These are phyloP conservation scores for Calonectria montana DNA, from an alignment of 2,329 filamentous ascomycete genomes.

Conservation along the genomic window DNA sequence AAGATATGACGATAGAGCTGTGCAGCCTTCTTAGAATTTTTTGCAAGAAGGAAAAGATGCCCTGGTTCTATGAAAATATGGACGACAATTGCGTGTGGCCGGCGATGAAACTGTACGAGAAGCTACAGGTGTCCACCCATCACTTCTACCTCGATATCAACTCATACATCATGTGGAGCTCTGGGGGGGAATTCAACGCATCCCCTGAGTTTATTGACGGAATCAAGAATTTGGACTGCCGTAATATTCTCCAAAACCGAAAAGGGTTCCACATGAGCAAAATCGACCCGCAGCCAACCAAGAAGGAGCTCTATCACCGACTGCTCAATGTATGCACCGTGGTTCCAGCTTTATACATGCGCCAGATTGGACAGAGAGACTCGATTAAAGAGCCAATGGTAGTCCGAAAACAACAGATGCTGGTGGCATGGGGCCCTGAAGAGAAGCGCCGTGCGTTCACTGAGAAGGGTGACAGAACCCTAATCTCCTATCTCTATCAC, in stretches of 20 bases:
- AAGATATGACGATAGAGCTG: conserved; percentile 45
- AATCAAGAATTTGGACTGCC: conserved; percentile 48
- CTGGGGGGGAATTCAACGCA: conserved; percentile 36
- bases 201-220: conserved; percentile 47
- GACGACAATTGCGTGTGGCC: conserved; percentile 47
- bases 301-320: conserved; percentile 45
- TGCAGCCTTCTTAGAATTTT: conserved; percentile 44
- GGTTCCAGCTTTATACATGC: conserved; percentile 51
- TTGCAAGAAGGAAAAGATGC: conserved; percentile 38
- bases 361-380: conserved; percentile 49
- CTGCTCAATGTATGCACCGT: conserved; percentile 50
- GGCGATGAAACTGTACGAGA: conserved; percentile 52
- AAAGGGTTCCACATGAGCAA: conserved; percentile 49
- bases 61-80: conserved; percentile 37
- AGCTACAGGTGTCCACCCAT: conserved; percentile 51
- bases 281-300: conserved; percentile 45
- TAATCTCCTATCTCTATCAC: conserved; percentile 45
- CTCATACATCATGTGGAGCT: conserved; percentile 42
- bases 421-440: conserved; percentile 52
- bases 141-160: conserved; percentile 52
- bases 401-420: conserved; percentile 51
- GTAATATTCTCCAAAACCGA: conserved; percentile 51
- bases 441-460: conserved; percentile 46
- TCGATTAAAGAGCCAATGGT: conserved; percentile 47
- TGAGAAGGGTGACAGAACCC: conserved; percentile 43